These are phyloP conservation scores for Globisporangium canariense DNA, from an alignment of 352 stramenopile species.

Conservation along the genomic window DNA sequence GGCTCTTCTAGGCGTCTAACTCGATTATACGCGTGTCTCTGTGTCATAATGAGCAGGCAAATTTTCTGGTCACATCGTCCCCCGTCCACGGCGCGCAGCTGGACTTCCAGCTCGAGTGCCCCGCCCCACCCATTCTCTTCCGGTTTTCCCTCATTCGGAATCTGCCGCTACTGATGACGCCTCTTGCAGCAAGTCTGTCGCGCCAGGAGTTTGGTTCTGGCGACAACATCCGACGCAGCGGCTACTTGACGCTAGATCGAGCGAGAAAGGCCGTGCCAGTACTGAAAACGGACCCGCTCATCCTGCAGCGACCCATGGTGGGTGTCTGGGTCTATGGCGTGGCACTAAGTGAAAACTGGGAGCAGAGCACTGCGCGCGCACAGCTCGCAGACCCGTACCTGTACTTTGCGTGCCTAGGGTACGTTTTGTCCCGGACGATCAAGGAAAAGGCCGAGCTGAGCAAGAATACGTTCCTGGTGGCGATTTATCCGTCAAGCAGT, in stretches of 20 bases:
- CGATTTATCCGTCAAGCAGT: conserved; percentile 37
- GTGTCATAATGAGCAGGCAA: conserved; percentile 8
- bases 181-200: conserved; percentile 55
- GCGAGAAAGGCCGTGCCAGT: conserved; percentile 74
- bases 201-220: conserved; percentile 47
- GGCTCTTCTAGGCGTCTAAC: neutral
- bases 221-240: conserved; percentile 30
- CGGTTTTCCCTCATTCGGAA: conserved; percentile 61
- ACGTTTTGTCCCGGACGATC: conserved; percentile 44
- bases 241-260: conserved; percentile 70
- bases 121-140: conserved; percentile 32
- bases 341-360: conserved; percentile 49
- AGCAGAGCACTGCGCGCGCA: conserved; percentile 24
- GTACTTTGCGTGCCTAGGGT: conserved; percentile 56
- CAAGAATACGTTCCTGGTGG: conserved; percentile 63
- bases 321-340: conserved; percentile 75
- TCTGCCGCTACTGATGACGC: conserved; percentile 74
- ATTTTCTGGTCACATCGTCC: conserved; percentile 35
- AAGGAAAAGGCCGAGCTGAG: conserved; percentile 56
- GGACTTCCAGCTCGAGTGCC: conserved; percentile 47
- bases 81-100: conserved; percentile 34
- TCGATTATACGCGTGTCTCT: neutral
- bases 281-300: conserved; percentile 67
- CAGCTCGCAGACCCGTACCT: conserved; percentile 53
- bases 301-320: conserved; percentile 62